phyloP scores from a whole-genome alignment of 2,329 filamentous ascomycete genomes.

The Aureobasidium sp. region DNA sequence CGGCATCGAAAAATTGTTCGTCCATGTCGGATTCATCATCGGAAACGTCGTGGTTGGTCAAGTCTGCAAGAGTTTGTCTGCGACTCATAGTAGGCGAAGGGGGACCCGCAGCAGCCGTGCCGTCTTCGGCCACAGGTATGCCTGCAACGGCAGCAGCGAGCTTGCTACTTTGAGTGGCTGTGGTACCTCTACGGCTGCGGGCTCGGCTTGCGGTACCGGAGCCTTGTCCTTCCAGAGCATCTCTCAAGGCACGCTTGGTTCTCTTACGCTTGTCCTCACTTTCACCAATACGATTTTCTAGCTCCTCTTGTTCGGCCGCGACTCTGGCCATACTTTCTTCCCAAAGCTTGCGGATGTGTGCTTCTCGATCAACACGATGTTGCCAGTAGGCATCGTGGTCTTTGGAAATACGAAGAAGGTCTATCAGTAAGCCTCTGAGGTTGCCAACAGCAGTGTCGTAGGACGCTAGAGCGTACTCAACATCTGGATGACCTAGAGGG shows the following conservation, averaged over 20 bases:
- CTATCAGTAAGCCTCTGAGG: slow-evolving; percentile 73
- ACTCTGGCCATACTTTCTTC: slow-evolving; percentile 98
- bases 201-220: slow-evolving; percentile 19
- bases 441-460: slow-evolving; percentile 89
- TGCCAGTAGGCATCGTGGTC: slow-evolving; percentile 98
- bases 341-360: slow-evolving; percentile 90
- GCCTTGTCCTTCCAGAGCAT: slow-evolving; percentile 61
- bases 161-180: slow-evolving; percentile 2
- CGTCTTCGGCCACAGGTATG: slow-evolving; percentile 15
- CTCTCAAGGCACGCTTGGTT: slow-evolving; percentile 81
- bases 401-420: slow-evolving; percentile 83
- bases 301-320: slow-evolving; percentile 85
- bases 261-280: slow-evolving; percentile 83
- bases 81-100: slow-evolving; percentile 36
- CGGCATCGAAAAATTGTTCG: slow-evolving; percentile 94
- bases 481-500: slow-evolving; percentile 66
- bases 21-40: slow-evolving; percentile 78
- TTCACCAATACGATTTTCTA: slow-evolving; percentile 81
- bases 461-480: slow-evolving; percentile 69
- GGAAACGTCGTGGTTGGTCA: slow-evolving; percentile 59
- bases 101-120: slow-evolving; percentile 1
- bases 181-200: slow-evolving; percentile 16
- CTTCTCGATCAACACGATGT: slow-evolving; percentile 83
- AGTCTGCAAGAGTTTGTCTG: slow-evolving; percentile 61
- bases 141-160: slow-evolving; percentile 17